phyloP scores from a whole-genome alignment of 306 rosid genomes.

The Prunus mongolica region DNA sequence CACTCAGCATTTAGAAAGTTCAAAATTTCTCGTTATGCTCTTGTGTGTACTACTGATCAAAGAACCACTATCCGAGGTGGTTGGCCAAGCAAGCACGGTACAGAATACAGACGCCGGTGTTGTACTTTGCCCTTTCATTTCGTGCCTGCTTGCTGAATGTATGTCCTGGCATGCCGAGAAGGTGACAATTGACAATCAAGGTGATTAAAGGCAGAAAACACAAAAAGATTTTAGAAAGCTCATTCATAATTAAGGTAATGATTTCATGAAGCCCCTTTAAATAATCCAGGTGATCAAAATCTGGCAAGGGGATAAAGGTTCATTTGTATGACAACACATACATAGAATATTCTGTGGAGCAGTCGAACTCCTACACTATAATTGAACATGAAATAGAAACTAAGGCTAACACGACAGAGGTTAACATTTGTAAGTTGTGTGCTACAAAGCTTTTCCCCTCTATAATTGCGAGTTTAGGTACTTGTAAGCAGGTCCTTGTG shows the following conservation, averaged over 20 bases:
- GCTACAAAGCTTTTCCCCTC: conserved; percentile 10
- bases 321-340: conserved; percentile 15
- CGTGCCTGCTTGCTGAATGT: no score
- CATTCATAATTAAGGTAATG: neutral
- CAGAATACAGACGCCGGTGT: no score
- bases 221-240: neutral
- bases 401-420: conserved; percentile 16
- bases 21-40: neutral
- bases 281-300: conserved; percentile 13
- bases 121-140: no score
- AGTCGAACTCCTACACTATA: neutral
- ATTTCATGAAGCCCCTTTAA: conserved; percentile 26
- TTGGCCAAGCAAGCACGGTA: no score
- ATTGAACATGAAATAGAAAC: conserved; percentile 9
- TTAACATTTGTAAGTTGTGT: conserved; percentile 13
- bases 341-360: conserved; percentile 13
- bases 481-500: conserved; percentile 41
- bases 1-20: neutral
- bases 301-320: conserved; percentile 33
- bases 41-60: no score
- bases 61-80: no score
- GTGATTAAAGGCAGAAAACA: neutral
- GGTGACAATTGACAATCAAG: no score
- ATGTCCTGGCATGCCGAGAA: no score
- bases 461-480: conserved; percentile 2